Conservation (phyloP, 2,329 filamentous ascomycete species). For the Colletotrichum chlorophyti region DNA sequence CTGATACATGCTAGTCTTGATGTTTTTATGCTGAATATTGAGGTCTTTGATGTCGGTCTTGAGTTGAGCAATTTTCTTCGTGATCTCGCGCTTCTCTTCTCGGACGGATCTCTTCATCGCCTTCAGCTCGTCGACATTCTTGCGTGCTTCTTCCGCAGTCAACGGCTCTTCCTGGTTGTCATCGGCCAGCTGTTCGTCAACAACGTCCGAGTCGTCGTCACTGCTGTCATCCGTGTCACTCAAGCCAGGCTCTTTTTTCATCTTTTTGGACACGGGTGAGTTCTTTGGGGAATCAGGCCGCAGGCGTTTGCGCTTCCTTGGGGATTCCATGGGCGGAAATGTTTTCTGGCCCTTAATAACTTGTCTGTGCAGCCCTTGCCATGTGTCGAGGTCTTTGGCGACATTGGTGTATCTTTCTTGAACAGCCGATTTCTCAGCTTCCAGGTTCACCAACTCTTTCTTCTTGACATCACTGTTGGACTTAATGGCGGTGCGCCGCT, state of each 20-base stretch:
- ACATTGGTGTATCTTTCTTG: neutral
- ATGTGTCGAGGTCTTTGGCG: neutral
- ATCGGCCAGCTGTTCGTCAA: neutral
- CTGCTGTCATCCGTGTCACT: conserved; percentile 3
- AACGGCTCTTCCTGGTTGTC: neutral
- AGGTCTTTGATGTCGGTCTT: neutral
- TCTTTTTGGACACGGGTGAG: conserved; percentile 16
- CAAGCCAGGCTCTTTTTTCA: neutral
- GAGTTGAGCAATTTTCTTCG: neutral
- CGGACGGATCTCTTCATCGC: neutral
- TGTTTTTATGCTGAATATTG: neutral
- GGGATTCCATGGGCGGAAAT: neutral
- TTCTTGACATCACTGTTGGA: neutral
- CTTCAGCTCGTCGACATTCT: conserved; percentile 11
- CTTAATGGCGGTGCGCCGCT: neutral
- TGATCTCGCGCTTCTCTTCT: neutral
- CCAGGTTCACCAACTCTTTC: neutral
- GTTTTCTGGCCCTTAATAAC: neutral
- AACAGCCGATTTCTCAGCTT: neutral
- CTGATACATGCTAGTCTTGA: neutral
- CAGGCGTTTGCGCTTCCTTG: conserved; percentile 5
- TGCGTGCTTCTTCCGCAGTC: neutral
- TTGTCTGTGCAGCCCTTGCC: neutral
- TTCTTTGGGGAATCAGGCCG: too few species aligned
- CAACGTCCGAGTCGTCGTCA: conserved; percentile 1